Conservation (phyloP, 345 rosid species). For the Gossypium rotundifolium region DNA sequence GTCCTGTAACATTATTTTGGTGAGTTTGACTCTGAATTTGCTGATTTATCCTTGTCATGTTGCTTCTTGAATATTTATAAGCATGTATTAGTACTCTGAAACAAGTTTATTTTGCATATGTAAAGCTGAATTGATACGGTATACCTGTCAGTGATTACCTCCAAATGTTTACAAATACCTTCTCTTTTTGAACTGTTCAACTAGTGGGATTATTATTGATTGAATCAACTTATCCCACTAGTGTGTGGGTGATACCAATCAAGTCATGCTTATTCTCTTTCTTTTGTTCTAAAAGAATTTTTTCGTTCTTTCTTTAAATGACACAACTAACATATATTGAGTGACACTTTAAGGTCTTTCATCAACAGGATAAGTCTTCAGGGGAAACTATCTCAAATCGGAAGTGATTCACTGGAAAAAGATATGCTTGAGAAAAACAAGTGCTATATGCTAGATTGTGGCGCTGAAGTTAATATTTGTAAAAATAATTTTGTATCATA, state of each 20-base stretch:
- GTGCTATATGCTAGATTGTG: conserved; percentile 77
- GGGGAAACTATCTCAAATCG: conserved; percentile 51
- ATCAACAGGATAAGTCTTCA: conserved; percentile 53
- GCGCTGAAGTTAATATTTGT: conserved; percentile 43
- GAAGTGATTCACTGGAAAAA: conserved; percentile 35
- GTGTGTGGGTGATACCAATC: neutral
- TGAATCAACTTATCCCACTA: neutral
- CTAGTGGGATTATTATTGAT: neutral
- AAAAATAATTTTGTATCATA: no score
- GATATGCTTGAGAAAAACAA: conserved; percentile 59
- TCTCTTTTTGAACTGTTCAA: neutral
- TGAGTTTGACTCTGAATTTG: conserved; percentile 20
- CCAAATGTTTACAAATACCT: neutral
- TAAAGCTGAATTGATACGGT: neutral
- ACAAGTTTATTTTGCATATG: neutral
- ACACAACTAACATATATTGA: conserved; percentile 5
- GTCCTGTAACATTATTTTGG: conserved; percentile 51
- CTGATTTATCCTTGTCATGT: neutral
- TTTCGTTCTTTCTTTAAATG: neutral
- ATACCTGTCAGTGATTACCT: neutral
- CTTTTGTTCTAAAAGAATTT: neutral
- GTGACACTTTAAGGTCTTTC: conserved; percentile 3
- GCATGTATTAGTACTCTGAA: neutral
- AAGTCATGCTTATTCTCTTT: neutral
- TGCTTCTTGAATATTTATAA: neutral